phyloP scores from a whole-genome alignment of 768 basidiomycete species.

The Kwoniella heveanensis region DNA sequence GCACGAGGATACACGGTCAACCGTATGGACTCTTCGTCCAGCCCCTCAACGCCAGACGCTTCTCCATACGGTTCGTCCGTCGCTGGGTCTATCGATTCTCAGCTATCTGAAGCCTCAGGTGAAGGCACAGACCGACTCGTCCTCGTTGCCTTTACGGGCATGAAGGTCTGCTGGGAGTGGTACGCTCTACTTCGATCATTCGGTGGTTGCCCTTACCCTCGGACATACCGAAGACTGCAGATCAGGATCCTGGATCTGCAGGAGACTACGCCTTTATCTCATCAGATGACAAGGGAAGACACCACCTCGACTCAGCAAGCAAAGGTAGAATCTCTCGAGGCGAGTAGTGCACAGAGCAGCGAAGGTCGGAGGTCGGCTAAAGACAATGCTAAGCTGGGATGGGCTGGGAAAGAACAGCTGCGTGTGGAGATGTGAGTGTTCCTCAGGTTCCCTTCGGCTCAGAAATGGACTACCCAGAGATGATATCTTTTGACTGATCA shows the following conservation, averaged over 20 bases:
- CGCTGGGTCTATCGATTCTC: not conserved
- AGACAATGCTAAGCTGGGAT: constrained; percentile 7
- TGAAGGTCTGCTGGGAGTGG: constrained; percentile 20
- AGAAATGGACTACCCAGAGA: too few species aligned
- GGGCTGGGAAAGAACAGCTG: constrained; percentile 13
- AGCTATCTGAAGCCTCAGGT: not conserved
- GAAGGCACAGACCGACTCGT: not conserved
- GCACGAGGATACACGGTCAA: constrained; percentile 18
- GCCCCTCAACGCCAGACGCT: not conserved
- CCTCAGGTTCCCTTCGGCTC: too few species aligned
- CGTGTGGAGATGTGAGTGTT: constrained; percentile 25
- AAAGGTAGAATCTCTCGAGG: constrained; percentile 4
- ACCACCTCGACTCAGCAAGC: not conserved
- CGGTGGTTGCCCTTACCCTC: not conserved
- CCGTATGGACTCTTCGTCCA: not conserved
- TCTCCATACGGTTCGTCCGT: not conserved
- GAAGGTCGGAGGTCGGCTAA: constrained; percentile 1
- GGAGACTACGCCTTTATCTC: constrained; percentile 14
- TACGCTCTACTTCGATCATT: constrained; percentile 17
- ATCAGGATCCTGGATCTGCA: constrained; percentile 25
- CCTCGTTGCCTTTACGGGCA: constrained; percentile 7
- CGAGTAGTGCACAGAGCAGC: constrained; percentile 7
- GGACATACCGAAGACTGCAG: constrained; percentile 22
- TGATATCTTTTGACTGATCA: too few species aligned
- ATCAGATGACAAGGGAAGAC: not conserved